Evolutionary conservation across 2,329 filamentous ascomycete genomes (phyloP).

Genomic region (Paracoccidioides brasiliensis): DNA sequence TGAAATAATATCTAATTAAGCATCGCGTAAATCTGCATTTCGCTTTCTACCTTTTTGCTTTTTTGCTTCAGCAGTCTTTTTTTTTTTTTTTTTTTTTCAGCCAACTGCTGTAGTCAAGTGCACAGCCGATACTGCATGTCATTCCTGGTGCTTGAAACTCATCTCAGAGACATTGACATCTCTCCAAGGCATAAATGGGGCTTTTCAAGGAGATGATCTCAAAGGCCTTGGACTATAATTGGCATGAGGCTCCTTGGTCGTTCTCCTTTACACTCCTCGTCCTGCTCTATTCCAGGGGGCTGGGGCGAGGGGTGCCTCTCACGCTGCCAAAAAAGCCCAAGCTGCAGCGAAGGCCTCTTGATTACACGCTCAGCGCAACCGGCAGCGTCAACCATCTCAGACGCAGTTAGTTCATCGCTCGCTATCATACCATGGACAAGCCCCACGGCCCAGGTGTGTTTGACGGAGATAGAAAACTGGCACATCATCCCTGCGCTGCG

Average conservation of each 20-base stretch:
- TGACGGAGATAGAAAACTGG: no score
- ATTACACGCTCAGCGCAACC: constrained; percentile 10
- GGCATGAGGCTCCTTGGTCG: constrained; percentile 15
- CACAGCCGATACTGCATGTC: constrained; percentile 14
- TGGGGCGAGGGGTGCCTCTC: constrained; percentile 6
- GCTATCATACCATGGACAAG: constrained; percentile 10
- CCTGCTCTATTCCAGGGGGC: no score
- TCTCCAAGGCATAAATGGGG: constrained; percentile 11
- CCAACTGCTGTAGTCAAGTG: constrained; percentile 15
- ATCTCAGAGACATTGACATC: constrained; percentile 14
- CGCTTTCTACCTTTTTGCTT: constrained; percentile 21
- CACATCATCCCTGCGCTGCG: no score
- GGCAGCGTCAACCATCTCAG: constrained; percentile 9
- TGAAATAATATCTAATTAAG: constrained; percentile 23
- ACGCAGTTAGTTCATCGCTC: constrained; percentile 11
- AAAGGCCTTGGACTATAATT: constrained; percentile 14
- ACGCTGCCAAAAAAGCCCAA: constrained; percentile 8
- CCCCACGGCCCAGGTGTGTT: neutral
- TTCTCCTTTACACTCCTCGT: constrained; percentile 8
- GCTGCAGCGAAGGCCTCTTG: constrained; percentile 6
- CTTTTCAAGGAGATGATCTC: constrained; percentile 15
- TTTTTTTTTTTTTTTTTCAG: constrained; percentile 20
- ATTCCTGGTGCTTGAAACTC: constrained; percentile 12
- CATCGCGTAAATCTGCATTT: constrained; percentile 23
- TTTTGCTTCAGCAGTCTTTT: constrained; percentile 21